Conservation (phyloP, 306 rosid species). For the Castanea sativa region DNA sequence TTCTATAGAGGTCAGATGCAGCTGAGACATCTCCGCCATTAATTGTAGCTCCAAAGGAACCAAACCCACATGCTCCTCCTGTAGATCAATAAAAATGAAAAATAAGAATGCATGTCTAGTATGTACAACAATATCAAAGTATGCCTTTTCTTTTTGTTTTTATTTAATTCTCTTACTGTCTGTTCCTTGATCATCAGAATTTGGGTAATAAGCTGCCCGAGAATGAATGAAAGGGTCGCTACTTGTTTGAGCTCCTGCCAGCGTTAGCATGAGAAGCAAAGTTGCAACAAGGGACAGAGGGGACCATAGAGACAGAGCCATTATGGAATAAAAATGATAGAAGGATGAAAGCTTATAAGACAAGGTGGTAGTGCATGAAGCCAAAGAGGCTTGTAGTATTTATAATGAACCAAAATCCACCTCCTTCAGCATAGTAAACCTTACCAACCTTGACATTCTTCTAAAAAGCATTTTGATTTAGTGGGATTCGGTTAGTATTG, state of each 20-base stretch:
- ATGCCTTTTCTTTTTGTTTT: neutral
- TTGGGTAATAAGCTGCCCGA: conserved; percentile 77
- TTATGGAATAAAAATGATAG: conserved; percentile 3
- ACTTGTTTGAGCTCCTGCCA: conserved; percentile 52
- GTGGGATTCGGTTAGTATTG: conserved; percentile 3
- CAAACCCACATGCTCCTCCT: conserved; percentile 86
- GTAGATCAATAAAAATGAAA: conserved; percentile 17
- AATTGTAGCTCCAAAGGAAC: conserved; percentile 82
- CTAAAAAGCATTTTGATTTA: neutral
- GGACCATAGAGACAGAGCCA: conserved; percentile 48
- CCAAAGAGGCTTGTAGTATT: conserved; percentile 30
- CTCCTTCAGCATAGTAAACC: conserved; percentile 5
- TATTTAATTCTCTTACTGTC: conserved; percentile 48
- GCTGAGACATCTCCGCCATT: conserved; percentile 90
- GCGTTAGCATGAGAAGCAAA: conserved; percentile 56
- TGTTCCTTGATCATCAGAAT: conserved; percentile 75
- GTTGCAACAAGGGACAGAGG: conserved; percentile 36
- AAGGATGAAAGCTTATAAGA: conserved; percentile 12
- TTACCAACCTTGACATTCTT: conserved; percentile 43
- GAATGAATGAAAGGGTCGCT: conserved; percentile 63
- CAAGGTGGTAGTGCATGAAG: conserved; percentile 30
- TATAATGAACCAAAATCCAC: conserved; percentile 37
- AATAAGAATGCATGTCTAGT: conserved; percentile 16
- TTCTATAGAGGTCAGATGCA: conserved; percentile 68
- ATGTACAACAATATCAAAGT: neutral